A percentile compares a stretch with the other conserved stretches of the same genome.
phyloP scores from a whole-genome alignment of 2,329 filamentous ascomycete species.

The Epichloe uncinata region DNA sequence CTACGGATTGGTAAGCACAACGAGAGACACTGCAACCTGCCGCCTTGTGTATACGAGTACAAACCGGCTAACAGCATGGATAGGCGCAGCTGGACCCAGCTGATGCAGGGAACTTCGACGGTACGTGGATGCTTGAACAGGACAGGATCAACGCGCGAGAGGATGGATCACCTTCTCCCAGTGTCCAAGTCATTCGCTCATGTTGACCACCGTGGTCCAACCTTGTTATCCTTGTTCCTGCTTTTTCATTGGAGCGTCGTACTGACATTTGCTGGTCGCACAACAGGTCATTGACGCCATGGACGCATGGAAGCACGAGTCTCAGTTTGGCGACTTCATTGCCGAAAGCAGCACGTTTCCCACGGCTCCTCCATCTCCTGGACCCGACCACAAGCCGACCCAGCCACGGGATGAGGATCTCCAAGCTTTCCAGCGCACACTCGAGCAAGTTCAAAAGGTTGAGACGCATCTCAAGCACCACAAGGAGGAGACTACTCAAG shows the following conservation, averaged over 20 bases:
- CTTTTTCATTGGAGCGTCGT: background rate
- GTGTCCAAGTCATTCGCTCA: background rate
- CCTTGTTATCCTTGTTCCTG: background rate
- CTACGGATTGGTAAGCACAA: constrained; percentile 71
- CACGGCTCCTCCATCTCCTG: constrained; percentile 49
- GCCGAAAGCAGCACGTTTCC: constrained; percentile 64
- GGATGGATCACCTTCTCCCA: too few species aligned
- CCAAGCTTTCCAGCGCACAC: constrained; percentile 51
- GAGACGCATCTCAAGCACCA: constrained; percentile 55
- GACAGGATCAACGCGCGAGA: background rate
- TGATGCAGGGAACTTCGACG: constrained; percentile 83
- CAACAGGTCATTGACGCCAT: constrained; percentile 73
- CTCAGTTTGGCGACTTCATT: constrained; percentile 72
- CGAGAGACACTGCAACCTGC: background rate
- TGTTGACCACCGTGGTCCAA: background rate
- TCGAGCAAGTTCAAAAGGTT: constrained; percentile 54
- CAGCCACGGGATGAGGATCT: constrained; percentile 58
- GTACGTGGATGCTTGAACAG: constrained; percentile 37
- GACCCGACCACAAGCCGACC: constrained; percentile 45
- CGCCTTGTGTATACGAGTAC: background rate
- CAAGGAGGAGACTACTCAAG: constrained; percentile 53
- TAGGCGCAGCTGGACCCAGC: constrained; percentile 83
- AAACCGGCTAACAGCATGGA: constrained; percentile 18
- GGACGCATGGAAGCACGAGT: constrained; percentile 84
- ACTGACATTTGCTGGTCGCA: constrained; percentile 1